These are phyloP conservation scores for Encephalitozoon romaleae DNA, from an alignment of 371 early-diverging fungal genomes.

Conservation along the genomic window DNA sequence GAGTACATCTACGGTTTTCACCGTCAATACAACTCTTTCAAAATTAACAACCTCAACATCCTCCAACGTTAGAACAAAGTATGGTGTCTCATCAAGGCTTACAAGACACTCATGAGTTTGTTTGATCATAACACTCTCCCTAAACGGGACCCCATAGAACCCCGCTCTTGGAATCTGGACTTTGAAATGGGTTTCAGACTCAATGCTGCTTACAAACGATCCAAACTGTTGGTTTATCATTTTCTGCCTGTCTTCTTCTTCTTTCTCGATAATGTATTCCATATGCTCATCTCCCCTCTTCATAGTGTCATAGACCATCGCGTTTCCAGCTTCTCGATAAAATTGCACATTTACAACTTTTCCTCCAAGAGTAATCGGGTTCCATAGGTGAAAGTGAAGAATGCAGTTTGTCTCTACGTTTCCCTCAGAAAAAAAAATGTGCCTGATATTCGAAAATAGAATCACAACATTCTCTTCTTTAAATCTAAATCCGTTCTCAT, in stretches of 20 bases:
- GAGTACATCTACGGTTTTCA: slow-evolving; percentile 96
- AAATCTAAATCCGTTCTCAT: slow-evolving; percentile 61
- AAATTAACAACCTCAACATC: slow-evolving; percentile 93
- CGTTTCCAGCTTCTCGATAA: slow-evolving; percentile 86
- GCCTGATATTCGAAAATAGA: slow-evolving; percentile 89
- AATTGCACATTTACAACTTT: slow-evolving; percentile 94
- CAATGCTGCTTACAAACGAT: slow-evolving; percentile 77
- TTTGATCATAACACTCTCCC: slow-evolving; percentile 81
- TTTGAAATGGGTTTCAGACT: slow-evolving; percentile 67
- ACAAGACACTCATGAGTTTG: slow-evolving; percentile 93
- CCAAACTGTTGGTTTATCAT: slow-evolving; percentile 87
- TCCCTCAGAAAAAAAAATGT: slow-evolving; percentile 92
- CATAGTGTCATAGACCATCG: slow-evolving; percentile 86
- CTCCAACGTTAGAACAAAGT: slow-evolving; percentile 76
- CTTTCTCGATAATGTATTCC: slow-evolving; percentile 92
- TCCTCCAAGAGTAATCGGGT: slow-evolving; percentile 88
- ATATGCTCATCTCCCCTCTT: slow-evolving; percentile 75
- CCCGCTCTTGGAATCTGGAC: slow-evolving; percentile 83
- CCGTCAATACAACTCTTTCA: slow-evolving; percentile 88
- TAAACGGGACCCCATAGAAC: slow-evolving; percentile 87
- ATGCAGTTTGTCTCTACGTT: slow-evolving; percentile 83
- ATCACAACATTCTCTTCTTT: slow-evolving; percentile 64
- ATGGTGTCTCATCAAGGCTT: slow-evolving; percentile 87
- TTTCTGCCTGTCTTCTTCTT: slow-evolving; percentile 81
- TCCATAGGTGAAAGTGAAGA: slow-evolving; percentile 84